Evolutionary conservation across 768 basidiomycete genomes (phyloP).

Genomic region (Lentinula sp.): DNA sequence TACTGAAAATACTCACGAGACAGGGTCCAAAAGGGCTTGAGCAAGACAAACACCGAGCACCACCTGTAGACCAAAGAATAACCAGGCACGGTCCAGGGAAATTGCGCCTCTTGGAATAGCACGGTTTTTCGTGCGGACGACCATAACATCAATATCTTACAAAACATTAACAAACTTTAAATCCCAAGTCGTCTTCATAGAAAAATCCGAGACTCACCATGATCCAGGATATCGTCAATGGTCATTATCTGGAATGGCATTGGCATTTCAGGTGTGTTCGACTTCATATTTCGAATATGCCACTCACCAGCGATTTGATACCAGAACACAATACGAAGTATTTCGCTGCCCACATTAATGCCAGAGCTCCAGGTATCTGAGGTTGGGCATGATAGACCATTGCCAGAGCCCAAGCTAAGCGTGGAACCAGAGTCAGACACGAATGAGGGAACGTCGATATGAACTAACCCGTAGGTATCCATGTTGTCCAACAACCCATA

Average conservation of each 20-base stretch:
- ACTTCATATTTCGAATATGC: too few species aligned
- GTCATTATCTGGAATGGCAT: slow-evolving; percentile 2
- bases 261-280: neutral
- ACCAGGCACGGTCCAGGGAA: slow-evolving; percentile 6
- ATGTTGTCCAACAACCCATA: slow-evolving; percentile 26
- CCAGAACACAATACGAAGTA: slow-evolving; percentile 26
- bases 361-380: slow-evolving; percentile 11
- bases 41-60: neutral
- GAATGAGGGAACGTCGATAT: neutral
- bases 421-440: neutral
- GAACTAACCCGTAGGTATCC: slow-evolving; percentile 19
- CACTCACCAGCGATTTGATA: slow-evolving; percentile 23
- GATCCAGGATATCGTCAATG: slow-evolving; percentile 6
- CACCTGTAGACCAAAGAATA: slow-evolving; percentile 1
- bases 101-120: slow-evolving; percentile 6
- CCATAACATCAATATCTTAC: neutral
- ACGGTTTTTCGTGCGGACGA: slow-evolving; percentile 1
- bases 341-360: slow-evolving; percentile 13
- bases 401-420: slow-evolving; percentile 23
- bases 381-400: slow-evolving; percentile 23
- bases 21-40: neutral
- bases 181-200: neutral
- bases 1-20: neutral
- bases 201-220: neutral
- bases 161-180: neutral